Evolutionary conservation across 768 basidiomycete species (phyloP).

Genomic region (Pholiota conissans): DNA sequence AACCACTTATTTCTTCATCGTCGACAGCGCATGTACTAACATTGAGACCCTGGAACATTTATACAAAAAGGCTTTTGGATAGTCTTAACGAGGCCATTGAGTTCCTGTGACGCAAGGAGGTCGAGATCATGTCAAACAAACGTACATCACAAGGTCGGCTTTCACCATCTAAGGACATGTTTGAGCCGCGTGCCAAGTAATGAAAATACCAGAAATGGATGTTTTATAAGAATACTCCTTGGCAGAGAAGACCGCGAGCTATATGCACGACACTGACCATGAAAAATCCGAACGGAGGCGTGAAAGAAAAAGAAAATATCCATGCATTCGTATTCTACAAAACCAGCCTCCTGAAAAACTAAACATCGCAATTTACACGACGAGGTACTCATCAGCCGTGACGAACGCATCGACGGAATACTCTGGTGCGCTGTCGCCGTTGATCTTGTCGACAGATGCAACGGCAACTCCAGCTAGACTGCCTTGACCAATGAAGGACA

Average conservation of each 20-base stretch:
- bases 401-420: conserved; percentile 60
- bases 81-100: too few species aligned
- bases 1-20: too few species aligned
- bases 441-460: conserved; percentile 52
- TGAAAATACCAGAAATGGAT: background rate
- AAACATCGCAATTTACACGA: conserved; percentile 38
- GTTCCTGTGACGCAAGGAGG: background rate
- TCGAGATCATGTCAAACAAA: background rate
- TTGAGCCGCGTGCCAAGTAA: background rate
- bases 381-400: conserved; percentile 54
- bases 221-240: too few species aligned
- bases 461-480: conserved; percentile 80
- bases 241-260: too few species aligned
- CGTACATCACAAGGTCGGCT: too few species aligned
- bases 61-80: too few species aligned
- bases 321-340: background rate
- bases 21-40: too few species aligned
- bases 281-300: background rate
- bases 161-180: background rate
- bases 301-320: background rate
- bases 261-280: too few species aligned
- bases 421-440: conserved; percentile 36
- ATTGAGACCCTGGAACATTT: too few species aligned
- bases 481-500: conserved; percentile 78
- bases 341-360: background rate